Base-by-base conservation (phyloP, 2,329 filamentous ascomycete species). In the Fusarium miscanthi region DNA sequence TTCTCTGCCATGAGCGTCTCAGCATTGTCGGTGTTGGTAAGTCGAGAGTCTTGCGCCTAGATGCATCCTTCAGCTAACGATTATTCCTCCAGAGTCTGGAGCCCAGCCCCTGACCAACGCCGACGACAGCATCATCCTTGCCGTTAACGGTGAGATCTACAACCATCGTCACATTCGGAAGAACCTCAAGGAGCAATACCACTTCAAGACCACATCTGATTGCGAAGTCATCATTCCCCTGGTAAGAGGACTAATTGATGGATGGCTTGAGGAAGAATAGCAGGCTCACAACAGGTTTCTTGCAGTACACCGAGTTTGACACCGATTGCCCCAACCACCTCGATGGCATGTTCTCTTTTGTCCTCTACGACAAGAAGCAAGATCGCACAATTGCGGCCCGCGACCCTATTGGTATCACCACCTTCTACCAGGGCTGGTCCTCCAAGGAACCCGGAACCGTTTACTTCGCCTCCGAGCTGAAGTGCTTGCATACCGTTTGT, bases 331-430 rank as follows among this genome's bases (percentile, higher is more conserved):
- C 96, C 70, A 96, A 95, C 84, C 88, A 94, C 84, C 91, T 99
- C 76, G 96, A 99, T 82, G 96, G 96, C 86, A 99, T 99, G 96
- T 99, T 99, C 89, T 98, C 95, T 21, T 99, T 97, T 86, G 95
- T 99, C 63, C 89, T 99, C 59, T 97, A 97, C 85, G 96, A 99
- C 87, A 97, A 97, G 89, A 92, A 90, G 76, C 91, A 94, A 83
- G 93, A 99, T 87, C 92, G 96, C 76, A 93, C 94, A 71, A 91
- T 99, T 80, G 96, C 96, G 65, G 96, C 96, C 62, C 92, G 96
- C 81, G 96, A 99, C 82, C 96, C 96, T 40, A 98, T 99, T 78
- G 96, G 96, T 78, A 92, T 99, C 82, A 98, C 95, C 75, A 98
- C 94, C 72, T 94, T 99, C 82, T 99, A 99, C 87, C 93, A 98